Percentiles rank a stretch among this genome's conserved stretches.
These are phyloP conservation scores for Ceratocystis alfenasii DNA, from an alignment of 2,329 filamentous ascomycete species.

Conservation along the genomic window DNA sequence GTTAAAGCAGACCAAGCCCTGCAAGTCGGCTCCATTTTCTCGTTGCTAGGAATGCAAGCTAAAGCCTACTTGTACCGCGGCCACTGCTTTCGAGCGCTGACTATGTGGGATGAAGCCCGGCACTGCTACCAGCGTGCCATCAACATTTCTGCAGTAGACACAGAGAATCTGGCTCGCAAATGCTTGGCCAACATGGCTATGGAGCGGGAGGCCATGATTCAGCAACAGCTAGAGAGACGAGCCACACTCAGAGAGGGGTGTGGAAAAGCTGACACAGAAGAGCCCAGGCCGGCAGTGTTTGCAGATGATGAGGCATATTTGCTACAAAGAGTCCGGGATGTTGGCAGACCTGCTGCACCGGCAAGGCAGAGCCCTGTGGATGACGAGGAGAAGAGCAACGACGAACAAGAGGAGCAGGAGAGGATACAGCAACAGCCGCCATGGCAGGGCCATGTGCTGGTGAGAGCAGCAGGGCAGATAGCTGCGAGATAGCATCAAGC, in stretches of 20 bases:
- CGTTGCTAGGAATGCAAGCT: slow-evolving; percentile 23
- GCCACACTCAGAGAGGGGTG: background rate
- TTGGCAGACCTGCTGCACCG: slow-evolving; percentile 4
- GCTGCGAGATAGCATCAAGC: background rate
- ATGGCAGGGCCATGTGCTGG: background rate
- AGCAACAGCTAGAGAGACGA: slow-evolving; percentile 16
- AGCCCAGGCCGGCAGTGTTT: background rate
- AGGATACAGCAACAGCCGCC: slow-evolving; percentile 4
- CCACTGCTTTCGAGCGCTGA: slow-evolving; percentile 25
- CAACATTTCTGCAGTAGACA: slow-evolving; percentile 8
- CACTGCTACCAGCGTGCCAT: slow-evolving; percentile 24
- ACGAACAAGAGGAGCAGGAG: background rate
- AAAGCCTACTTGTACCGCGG: slow-evolving; percentile 25
- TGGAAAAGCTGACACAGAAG: slow-evolving; percentile 2
- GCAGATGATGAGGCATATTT: slow-evolving; percentile 18
- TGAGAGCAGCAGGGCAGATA: background rate
- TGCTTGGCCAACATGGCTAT: slow-evolving; percentile 17
- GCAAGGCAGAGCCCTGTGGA: background rate
- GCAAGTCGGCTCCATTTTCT: slow-evolving; percentile 21
- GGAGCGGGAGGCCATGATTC: slow-evolving; percentile 17
- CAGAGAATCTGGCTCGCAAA: slow-evolving; percentile 9
- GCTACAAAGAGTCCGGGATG: slow-evolving; percentile 20
- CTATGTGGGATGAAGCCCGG: slow-evolving; percentile 24
- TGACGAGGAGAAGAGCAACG: background rate
- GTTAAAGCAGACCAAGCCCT: slow-evolving; percentile 23